Evolutionary conservation across 2,329 filamentous ascomycete genomes (phyloP), one percentile per base, ranked within the genome.

Genomic region (Hirsutella rhossiliensis): DNA sequence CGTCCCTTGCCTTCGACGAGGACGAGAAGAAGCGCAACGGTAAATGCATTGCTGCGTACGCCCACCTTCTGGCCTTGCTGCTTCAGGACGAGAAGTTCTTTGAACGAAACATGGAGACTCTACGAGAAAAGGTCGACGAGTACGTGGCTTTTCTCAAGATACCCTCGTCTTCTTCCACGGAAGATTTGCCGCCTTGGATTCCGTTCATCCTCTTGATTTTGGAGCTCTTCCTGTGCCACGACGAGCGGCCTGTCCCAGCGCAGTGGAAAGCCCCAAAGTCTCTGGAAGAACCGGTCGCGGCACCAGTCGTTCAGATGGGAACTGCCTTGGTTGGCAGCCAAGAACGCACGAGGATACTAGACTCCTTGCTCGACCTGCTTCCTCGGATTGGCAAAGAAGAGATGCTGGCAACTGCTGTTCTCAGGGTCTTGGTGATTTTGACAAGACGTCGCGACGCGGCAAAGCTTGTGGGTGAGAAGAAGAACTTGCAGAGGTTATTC

Each of bases 111-210:
- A 64, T 89, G 17, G 76, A 82, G 27, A 80, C 82, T 32, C 65
- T 98, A 20, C 84, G 83, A 56, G 80, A 86, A 17, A 87, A 83
- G 55, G 83, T 96, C 36, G 70, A 72, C 11, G 80, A 80, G 32
- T 78, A 96, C 48, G 72, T 95, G 27, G 73, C 71, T 3, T 96
- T 96, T 60, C 76, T 98, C 52, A 82, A 84, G 54, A 67, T 88
- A 4, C 70, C 78, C 5, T 68, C 78, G 0, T 76, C 80, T 23
- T 76, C 82, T 45, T 72, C 83, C 4, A 68, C 74, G 0, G 86
- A 94, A 41, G 84, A 92, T 46, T 70, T 87, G n/a, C 85, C 88
- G 5, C 85, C 87, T 2, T 98, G 90, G 88, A 83, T 97, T 50
- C 85, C 87, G 12, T 89, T 92, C 56, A 80, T 97, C 29, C 71